phyloP scores from a whole-genome alignment of 2,329 filamentous ascomycete species.

The Aspergillus sp. region DNA sequence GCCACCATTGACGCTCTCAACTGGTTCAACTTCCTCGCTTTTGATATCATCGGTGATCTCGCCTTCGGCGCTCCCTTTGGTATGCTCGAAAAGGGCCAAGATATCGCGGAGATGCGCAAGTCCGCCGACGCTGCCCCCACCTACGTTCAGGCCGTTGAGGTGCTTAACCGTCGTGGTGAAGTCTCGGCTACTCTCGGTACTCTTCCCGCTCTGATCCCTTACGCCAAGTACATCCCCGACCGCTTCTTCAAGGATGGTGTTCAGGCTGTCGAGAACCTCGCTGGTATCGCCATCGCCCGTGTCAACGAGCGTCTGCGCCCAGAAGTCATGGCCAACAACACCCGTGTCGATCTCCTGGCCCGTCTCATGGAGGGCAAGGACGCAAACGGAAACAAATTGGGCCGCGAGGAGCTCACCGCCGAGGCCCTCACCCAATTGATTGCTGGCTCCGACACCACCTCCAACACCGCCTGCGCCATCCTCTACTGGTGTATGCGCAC shows the following conservation, averaged over 20 bases:
- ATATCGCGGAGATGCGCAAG: constrained; percentile 71
- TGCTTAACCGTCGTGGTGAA: constrained; percentile 83
- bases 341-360: constrained; percentile 76
- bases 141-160: constrained; percentile 78
- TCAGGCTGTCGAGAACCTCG: constrained; percentile 72
- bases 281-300: constrained; percentile 82
- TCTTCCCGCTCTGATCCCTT: constrained; percentile 72
- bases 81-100: constrained; percentile 75
- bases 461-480: constrained; percentile 76
- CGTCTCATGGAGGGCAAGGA: constrained; percentile 84
- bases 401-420: constrained; percentile 77
- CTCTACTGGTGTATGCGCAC: constrained; percentile 73
- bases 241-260: constrained; percentile 77
- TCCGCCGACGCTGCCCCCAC: constrained; percentile 61
- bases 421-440: constrained; percentile 88
- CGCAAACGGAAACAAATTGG: constrained; percentile 71
- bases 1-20: constrained; percentile 70
- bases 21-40: constrained; percentile 74
- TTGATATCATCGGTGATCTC: constrained; percentile 59
- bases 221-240: constrained; percentile 76
- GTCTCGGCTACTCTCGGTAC: constrained; percentile 79
- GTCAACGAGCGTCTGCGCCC: constrained; percentile 72
- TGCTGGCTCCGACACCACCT: constrained; percentile 66
- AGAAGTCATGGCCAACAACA: constrained; percentile 57
- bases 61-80: constrained; percentile 78